phyloP scores from a whole-genome alignment of 2,329 filamentous ascomycete species.

The Ophiocordyceps camponoti-leonardi region DNA sequence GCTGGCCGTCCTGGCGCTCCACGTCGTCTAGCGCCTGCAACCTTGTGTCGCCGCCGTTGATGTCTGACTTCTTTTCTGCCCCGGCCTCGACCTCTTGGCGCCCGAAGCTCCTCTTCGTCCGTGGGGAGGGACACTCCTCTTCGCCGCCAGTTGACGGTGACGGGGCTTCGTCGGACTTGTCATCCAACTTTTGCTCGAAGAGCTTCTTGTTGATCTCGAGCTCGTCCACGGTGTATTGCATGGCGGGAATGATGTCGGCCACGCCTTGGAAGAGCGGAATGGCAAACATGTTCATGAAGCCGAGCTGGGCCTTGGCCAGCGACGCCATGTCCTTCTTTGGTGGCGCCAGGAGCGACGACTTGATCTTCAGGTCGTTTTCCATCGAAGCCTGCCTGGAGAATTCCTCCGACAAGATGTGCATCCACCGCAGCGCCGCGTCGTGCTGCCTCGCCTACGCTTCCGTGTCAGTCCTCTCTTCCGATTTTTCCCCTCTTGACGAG shows the following conservation, averaged over 20 bases:
- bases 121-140: constrained; percentile 25
- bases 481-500: no score
- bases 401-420: constrained; percentile 83
- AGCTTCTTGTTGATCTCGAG: constrained; percentile 58
- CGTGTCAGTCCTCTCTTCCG: not conserved
- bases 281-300: constrained; percentile 94
- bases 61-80: constrained; percentile 2
- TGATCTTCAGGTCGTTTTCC: constrained; percentile 75
- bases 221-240: constrained; percentile 72
- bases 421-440: constrained; percentile 73
- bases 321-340: constrained; percentile 73
- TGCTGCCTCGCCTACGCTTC: constrained; percentile 56
- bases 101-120: constrained; percentile 25
- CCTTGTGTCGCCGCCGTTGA: constrained; percentile 7
- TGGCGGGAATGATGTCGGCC: constrained; percentile 66
- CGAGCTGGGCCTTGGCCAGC: constrained; percentile 72
- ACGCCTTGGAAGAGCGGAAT: constrained; percentile 82
- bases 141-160: constrained; percentile 12
- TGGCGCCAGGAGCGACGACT: constrained; percentile 70
- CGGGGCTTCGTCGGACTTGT: constrained; percentile 31
- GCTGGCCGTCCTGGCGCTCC: constrained; percentile 8
- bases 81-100: constrained; percentile 7
- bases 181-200: constrained; percentile 52
- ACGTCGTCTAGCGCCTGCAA: constrained; percentile 7
- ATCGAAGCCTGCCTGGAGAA: constrained; percentile 86